A percentile compares a stretch with the other conserved stretches of the same genome.
Conservation (phyloP, 306 rosid genomes). For the Cotoneaster glaucophyllus region DNA sequence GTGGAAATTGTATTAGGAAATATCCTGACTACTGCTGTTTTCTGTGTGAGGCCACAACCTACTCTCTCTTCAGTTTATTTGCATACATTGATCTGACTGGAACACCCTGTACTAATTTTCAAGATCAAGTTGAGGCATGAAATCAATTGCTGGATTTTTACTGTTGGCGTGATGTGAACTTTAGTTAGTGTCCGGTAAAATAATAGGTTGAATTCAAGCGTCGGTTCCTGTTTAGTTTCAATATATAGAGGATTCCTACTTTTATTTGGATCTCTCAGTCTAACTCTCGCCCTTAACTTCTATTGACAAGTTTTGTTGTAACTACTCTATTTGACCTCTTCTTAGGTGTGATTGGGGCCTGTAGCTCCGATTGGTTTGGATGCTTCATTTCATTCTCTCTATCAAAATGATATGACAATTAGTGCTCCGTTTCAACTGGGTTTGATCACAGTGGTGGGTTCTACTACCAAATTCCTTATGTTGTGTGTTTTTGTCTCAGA, state of each 20-base stretch:
- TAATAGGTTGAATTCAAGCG: background rate
- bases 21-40: background rate
- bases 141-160: background rate
- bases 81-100: background rate
- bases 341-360: background rate
- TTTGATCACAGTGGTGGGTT: background rate
- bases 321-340: background rate
- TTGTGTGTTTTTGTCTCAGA: constrained; percentile 32
- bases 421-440: background rate
- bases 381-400: background rate
- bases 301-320: background rate
- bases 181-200: background rate
- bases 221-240: background rate
- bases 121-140: background rate
- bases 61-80: background rate
- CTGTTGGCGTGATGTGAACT: background rate
- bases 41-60: background rate
- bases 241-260: background rate
- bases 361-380: background rate
- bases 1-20: background rate
- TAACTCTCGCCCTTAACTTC: background rate
- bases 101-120: background rate
- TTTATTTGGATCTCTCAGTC: background rate
- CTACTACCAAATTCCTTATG: background rate
- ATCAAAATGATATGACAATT: background rate